phyloP scores from a whole-genome alignment of 2,329 filamentous ascomycete species.

The Fusarium caatingaense region DNA sequence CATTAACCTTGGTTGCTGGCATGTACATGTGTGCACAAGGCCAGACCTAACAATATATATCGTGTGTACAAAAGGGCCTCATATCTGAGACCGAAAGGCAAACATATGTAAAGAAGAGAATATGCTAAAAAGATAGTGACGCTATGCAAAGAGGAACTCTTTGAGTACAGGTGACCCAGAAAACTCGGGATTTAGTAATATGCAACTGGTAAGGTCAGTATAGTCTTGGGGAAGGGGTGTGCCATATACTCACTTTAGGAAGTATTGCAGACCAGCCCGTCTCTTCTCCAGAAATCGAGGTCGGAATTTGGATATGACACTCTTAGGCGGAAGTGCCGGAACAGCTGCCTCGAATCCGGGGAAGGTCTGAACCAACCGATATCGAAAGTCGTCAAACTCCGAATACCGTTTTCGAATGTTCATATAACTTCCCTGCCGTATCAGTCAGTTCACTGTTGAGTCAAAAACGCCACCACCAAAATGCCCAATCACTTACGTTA shows the following conservation, averaged over 20 bases:
- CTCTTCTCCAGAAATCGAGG: constrained; percentile 87
- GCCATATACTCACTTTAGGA: constrained; percentile 77
- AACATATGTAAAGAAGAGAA: constrained; percentile 42
- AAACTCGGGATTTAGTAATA: constrained; percentile 93
- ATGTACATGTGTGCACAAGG: constrained; percentile 29
- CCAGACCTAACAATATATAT: constrained; percentile 29
- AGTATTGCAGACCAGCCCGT: constrained; percentile 86
- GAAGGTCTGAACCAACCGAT: constrained; percentile 80
- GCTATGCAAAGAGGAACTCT: constrained; percentile 82
- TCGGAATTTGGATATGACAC: constrained; percentile 85
- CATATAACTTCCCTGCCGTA: constrained; percentile 66
- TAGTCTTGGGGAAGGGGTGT: neutral
- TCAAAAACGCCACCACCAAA: constrained; percentile 10
- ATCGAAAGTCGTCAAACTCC: constrained; percentile 87
- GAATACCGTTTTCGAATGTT: constrained; percentile 82
- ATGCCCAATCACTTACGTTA: constrained; percentile 63
- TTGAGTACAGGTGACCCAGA: constrained; percentile 90
- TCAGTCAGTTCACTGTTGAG: constrained; percentile 7
- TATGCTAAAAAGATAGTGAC: constrained; percentile 14
- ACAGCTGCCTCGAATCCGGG: constrained; percentile 87
- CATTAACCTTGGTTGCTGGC: constrained; percentile 40
- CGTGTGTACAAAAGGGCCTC: constrained; percentile 42
- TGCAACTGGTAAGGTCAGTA: constrained; percentile 70
- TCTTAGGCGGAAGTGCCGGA: constrained; percentile 91
- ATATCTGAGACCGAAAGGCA: constrained; percentile 17